These are phyloP conservation scores for Naganishia onofrii DNA, from an alignment of 768 basidiomycete genomes.

Conservation along the genomic window DNA sequence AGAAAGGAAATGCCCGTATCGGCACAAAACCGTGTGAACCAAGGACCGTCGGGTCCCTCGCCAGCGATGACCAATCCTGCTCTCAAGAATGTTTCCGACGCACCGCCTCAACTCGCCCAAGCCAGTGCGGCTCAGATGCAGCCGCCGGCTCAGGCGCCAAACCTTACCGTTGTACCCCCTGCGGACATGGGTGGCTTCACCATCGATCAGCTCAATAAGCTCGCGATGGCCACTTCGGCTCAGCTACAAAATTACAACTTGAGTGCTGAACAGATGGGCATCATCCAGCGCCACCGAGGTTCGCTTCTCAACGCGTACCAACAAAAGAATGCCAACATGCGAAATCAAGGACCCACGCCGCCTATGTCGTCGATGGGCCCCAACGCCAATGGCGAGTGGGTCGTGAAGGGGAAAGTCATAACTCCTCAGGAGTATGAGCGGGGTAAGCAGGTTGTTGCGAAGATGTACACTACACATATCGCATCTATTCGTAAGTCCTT, in stretches of 20 bases:
- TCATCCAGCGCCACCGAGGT: slow-evolving; percentile 7
- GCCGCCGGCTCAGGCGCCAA: not conserved
- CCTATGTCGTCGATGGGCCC: not conserved
- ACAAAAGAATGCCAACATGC: slow-evolving; percentile 5
- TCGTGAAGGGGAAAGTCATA: slow-evolving; percentile 14
- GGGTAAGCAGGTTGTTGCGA: slow-evolving; percentile 13
- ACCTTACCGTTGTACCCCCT: not conserved
- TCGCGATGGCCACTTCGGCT: slow-evolving; percentile 3
- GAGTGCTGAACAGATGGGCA: slow-evolving; percentile 13
- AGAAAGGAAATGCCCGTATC: not conserved
- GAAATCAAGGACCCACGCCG: not conserved
- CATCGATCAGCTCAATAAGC: slow-evolving; percentile 20
- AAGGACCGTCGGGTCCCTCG: not conserved
- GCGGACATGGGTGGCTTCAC: slow-evolving; percentile 19
- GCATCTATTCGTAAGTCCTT: slow-evolving; percentile 18
- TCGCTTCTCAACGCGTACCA: not conserved
- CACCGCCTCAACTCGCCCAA: not conserved
- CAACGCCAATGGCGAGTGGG: slow-evolving; percentile 18
- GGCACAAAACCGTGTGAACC: slow-evolving; percentile 1
- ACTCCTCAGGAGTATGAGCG: slow-evolving; percentile 15
- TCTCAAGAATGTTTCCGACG: not conserved
- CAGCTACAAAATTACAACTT: not conserved
- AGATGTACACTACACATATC: slow-evolving; percentile 16
- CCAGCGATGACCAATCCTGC: not conserved
- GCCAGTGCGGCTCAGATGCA: not conserved